A percentile compares a stretch with the other conserved stretches of the same genome.
These are phyloP conservation scores for Leucocoprinus birnbaumii DNA, from an alignment of 768 basidiomycete species.

Conservation along the genomic window DNA sequence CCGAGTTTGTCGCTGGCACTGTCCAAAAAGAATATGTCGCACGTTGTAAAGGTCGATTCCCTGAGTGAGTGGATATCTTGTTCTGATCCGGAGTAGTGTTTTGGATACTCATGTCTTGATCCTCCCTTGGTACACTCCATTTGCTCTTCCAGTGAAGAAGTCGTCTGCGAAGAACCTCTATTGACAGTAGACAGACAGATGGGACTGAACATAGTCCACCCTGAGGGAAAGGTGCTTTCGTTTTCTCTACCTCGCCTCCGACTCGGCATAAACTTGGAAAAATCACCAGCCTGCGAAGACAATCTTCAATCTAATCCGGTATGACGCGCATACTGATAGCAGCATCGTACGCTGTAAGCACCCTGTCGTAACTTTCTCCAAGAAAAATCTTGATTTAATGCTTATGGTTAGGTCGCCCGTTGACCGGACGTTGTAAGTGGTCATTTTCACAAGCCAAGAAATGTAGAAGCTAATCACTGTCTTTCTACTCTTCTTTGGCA, in stretches of 20 bases:
- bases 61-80: constrained; percentile 68
- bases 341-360: constrained; percentile 82
- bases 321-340: constrained; percentile 76
- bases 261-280: constrained; percentile 3
- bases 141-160: constrained; percentile 54
- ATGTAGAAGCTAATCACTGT: neutral
- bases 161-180: constrained; percentile 83
- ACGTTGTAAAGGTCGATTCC: constrained; percentile 81
- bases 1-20: constrained; percentile 78
- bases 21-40: constrained; percentile 94
- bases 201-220: constrained; percentile 95
- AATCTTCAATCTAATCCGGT: constrained; percentile 77
- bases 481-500: too few relatives aligned
- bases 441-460: neutral
- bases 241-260: neutral
- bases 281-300: constrained; percentile 75
- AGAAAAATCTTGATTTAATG: constrained; percentile 1
- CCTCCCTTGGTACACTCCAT: neutral
- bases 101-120: neutral
- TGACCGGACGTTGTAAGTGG: constrained; percentile 87
- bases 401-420: constrained; percentile 61
- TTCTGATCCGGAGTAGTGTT: neutral
- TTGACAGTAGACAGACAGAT: constrained; percentile 94
- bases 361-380: constrained; percentile 4
- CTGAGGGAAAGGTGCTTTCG: constrained; percentile 78